Evolutionary conservation across 192 early-diverging fungal genomes (phyloP), one percentile per base, ranked within the genome.

Genomic region (Cladochytrium replicatum): DNA sequence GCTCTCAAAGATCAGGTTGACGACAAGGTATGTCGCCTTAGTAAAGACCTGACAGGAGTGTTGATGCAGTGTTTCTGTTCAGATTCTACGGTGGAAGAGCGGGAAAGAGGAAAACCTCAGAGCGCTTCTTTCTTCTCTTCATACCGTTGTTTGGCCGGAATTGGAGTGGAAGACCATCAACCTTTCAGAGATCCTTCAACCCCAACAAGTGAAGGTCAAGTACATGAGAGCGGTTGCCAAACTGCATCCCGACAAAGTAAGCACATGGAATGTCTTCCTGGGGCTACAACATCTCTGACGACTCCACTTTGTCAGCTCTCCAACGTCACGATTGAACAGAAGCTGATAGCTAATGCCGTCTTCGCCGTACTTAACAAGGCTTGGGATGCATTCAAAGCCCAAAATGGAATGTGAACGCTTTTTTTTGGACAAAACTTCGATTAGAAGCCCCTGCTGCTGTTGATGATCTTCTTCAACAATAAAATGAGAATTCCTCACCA

Each of bases 211-310:
- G 41, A 98, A 98, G 72, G 69, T 91, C 26, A 75, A 66, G 46
- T 98, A 98, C 58, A 89, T 95, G 83, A 78, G 81, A 41, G 90
- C 91, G 21, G 91, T 98, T 51, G 76, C 76, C 6, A 88, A 85
- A 42, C 75, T 96, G 27, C 94, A 98, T 68, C 92, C 94, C 7
- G 94, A 98, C 50, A 98, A 96, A 74, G 84, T 72, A 32, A 38
- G 26, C 6, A 28, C 3, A 5, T 21, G 15, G 6, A 9, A 50
- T 13, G 23, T 46, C 21, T 19, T 6, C 19, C 8, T 56, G 34
- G 39, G 15, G 39, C 15, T 56, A 27, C 29, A 3, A 28, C 42
- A 1, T 19, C 31, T 59, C 49, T 57, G 3, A 22, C 34, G 9
- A 7, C 41, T 27, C 23, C 48, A 82, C 68, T 32, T 84, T 31